These are phyloP conservation scores for Skeletonema menzelii DNA, from an alignment of 108 stramenopile genomes.

Conservation along the genomic window DNA sequence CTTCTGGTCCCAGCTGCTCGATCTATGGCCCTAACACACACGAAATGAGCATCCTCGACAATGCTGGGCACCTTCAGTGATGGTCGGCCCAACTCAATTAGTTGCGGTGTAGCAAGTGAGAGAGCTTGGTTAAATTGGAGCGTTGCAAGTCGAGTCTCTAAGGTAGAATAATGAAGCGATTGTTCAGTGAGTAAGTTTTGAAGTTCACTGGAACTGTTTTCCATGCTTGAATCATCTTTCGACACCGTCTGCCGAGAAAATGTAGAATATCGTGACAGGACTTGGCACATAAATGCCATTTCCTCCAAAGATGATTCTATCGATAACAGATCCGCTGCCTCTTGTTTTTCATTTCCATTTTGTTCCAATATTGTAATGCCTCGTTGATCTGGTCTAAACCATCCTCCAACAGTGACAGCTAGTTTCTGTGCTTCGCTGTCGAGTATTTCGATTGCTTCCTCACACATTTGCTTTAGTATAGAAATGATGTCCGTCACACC, in stretches of 20 bases:
- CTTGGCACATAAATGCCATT: constrained; percentile 80
- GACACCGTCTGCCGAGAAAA: constrained; percentile 25
- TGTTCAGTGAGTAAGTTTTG: constrained; percentile 43
- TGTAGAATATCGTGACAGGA: constrained; percentile 65
- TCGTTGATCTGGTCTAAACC: constrained; percentile 67
- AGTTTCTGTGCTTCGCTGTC: constrained; percentile 72
- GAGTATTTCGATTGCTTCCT: constrained; percentile 53
- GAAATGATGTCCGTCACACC: constrained; percentile 1
- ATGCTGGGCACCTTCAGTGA: constrained; percentile 68
- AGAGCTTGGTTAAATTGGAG: constrained; percentile 46
- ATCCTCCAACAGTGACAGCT: constrained; percentile 60
- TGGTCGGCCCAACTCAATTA: constrained; percentile 39
- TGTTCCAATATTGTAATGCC: constrained; percentile 29
- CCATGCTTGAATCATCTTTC: neutral
- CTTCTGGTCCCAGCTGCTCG: constrained; percentile 76
- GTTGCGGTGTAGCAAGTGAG: constrained; percentile 39
- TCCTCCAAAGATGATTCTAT: constrained; percentile 74
- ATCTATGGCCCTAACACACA: constrained; percentile 74
- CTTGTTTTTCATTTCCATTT: neutral
- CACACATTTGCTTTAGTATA: constrained; percentile 44
- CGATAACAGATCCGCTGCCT: constrained; percentile 29
- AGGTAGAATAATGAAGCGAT: constrained; percentile 45
- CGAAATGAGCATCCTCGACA: constrained; percentile 86
- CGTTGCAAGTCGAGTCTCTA: constrained; percentile 38
- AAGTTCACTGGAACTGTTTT: constrained; percentile 14